Percentiles rank a stretch among this genome's conserved stretches.
These are phyloP conservation scores for Alternaria metachromatica DNA, from an alignment of 2,329 filamentous ascomycete species.

Conservation along the genomic window DNA sequence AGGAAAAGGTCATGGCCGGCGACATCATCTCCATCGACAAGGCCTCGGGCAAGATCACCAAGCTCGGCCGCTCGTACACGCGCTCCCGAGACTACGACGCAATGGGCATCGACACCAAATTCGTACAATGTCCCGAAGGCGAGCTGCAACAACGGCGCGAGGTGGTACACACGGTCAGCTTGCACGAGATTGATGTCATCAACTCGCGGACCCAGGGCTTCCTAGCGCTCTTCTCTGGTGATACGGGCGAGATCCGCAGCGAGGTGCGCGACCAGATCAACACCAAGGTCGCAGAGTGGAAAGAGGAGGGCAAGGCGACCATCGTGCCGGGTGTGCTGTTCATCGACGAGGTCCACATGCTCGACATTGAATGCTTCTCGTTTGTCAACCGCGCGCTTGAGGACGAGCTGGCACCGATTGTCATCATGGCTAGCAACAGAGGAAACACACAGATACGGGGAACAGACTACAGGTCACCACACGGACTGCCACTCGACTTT, in stretches of 20 bases:
- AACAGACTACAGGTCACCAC: conserved; percentile 90
- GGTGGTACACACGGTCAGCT: conserved; percentile 92
- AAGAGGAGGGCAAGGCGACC: conserved; percentile 98
- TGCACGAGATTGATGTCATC: conserved; percentile 99
- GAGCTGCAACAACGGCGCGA: conserved; percentile 97
- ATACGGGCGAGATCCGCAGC: conserved; percentile 96
- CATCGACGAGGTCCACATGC: conserved; percentile 99
- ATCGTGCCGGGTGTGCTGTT: conserved; percentile 97
- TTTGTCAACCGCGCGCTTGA: conserved; percentile 98
- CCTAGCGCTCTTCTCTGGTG: conserved; percentile 93
- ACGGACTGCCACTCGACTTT: conserved; percentile 94
- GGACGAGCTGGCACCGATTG: conserved; percentile 91
- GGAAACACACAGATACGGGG: conserved; percentile 90
- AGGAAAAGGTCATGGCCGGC: conserved; percentile 97
- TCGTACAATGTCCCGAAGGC: conserved; percentile 95
- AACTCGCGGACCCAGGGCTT: conserved; percentile 99
- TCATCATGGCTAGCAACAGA: conserved; percentile 99
- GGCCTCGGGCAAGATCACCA: conserved; percentile 96
- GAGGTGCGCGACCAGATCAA: conserved; percentile 99
- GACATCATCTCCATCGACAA: conserved; percentile 99
- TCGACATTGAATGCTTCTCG: conserved; percentile 98
- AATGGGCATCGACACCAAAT: conserved; percentile 98
- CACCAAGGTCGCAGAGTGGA: conserved; percentile 98
- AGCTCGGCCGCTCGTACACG: conserved; percentile 92
- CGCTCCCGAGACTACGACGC: conserved; percentile 97